Evolutionary conservation across 2,329 filamentous ascomycete genomes (phyloP), one percentile per base, ranked within the genome.

Genomic region (Chaetothyriales sp.): DNA sequence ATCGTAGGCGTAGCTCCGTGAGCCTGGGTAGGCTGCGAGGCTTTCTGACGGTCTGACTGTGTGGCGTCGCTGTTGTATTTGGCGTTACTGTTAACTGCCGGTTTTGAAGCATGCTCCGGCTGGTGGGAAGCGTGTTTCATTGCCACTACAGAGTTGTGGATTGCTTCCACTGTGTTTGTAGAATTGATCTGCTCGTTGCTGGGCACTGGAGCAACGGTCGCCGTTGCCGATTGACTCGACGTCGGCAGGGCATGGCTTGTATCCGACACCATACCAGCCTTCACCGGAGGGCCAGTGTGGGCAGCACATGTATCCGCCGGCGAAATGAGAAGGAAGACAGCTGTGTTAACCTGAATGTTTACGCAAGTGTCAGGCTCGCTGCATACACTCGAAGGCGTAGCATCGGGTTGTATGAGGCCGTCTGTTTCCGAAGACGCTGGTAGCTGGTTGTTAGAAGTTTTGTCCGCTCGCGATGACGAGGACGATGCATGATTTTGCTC

Each of bases 1-100:
- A 93, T 92, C 0, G 89, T 88, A 1, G 90, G 89, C 0, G 80
- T 78, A 1, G 83, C 68, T 1, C 75, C 66, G 6, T 74, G 64
- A 1, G 73, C 69, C 58, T 77, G 68, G 22, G 70, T 68, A 7
- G 72, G 68, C 22, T 68, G 54, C 43, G 54, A 46, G 2, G 57
- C 56, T 5, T 8, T 62, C 54, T 43, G 57, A 52, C 54, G 62
- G 58, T 59, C 49, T 52, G 56, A 56, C 56, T 26, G 50, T 50
- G 43, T 54, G 18, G 48, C 20, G 50, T 46, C 46, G 19, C 43
- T 50, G 43, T 8, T 28, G 19, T 50, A 32, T 9, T 12, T 54
- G 28, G 48, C 46, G 20, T 18, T 46, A 18, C 49, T 26, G 4
- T 47, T 48, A 25, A 50, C 46, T 8, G 51, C 39, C 3, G 57